Percentiles rank a stretch among this genome's conserved stretches.
These are phyloP conservation scores for Colletotrichum orchidophilum DNA, from an alignment of 2,329 filamentous ascomycete species.

Conservation along the genomic window DNA sequence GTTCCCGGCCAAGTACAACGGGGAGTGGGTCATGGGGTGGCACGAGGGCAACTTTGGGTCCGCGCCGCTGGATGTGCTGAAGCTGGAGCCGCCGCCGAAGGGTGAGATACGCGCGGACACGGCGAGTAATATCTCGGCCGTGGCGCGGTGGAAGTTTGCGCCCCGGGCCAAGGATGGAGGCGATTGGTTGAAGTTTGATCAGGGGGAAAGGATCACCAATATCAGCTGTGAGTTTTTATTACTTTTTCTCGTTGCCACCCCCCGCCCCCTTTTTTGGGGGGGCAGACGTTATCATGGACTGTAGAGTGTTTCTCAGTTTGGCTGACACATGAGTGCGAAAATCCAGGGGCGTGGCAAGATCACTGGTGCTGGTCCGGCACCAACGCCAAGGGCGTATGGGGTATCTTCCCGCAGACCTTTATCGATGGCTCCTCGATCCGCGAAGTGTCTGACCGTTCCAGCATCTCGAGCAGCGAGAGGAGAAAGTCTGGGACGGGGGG, in stretches of 20 bases:
- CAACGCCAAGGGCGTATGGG: conserved; percentile 61
- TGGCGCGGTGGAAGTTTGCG: conserved; percentile 63
- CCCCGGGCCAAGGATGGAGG: conserved; percentile 52
- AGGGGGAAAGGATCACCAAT: conserved; percentile 73
- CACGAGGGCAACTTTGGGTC: conserved; percentile 62
- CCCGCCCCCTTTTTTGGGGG: not conserved
- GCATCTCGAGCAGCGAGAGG: conserved; percentile 47
- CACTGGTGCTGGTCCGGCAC: conserved; percentile 67
- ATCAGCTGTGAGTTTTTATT: conserved; percentile 59
- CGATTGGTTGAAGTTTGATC: conserved; percentile 69
- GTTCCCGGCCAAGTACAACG: conserved; percentile 60
- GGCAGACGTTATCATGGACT: not conserved
- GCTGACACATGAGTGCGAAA: conserved; percentile 4
- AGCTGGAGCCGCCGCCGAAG: conserved; percentile 56
- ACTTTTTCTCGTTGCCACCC: too few relatives aligned
- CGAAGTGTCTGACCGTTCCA: conserved; percentile 43
- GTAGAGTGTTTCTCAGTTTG: too few relatives aligned
- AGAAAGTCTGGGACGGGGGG: conserved; percentile 41
- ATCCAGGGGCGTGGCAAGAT: conserved; percentile 53
- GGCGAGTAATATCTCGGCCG: conserved; percentile 57
- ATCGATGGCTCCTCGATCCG: conserved; percentile 57
- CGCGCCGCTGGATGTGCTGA: conserved; percentile 59
- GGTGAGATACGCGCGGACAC: conserved; percentile 57
- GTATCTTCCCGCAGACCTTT: conserved; percentile 62
- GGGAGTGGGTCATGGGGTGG: conserved; percentile 67